Evolutionary conservation across 2,329 filamentous ascomycete species (phyloP), one percentile per base, ranked within the genome.

Genomic region (Venturia asperata): DNA sequence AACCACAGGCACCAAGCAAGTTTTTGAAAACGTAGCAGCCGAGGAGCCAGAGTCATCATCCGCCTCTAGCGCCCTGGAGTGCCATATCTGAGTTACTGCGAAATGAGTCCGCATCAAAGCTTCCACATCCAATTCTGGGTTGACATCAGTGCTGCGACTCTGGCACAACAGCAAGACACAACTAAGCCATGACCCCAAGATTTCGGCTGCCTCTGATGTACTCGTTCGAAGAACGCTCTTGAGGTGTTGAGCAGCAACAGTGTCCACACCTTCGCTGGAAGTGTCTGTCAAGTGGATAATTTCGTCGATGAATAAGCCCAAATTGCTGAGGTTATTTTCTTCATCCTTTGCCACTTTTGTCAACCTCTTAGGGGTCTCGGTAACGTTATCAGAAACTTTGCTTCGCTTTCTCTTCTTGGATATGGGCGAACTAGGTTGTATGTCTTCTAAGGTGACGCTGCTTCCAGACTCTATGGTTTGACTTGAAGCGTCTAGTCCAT

Each of bases 1-100:
- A 15, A 62, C 45, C 17, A 70, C 68, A 15, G 75, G 71, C 3
- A 76, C 67, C 21, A 77, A 70, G 65, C 75, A 77, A 49, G 76
- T 71, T n/a, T 68, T 70, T 15, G 73, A 73, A 66, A 77, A 77
- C n/a, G 45, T 39, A 15, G n/a, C n/a, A 45, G 64, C 42, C 34
- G 64, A 65, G 21, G n/a, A 73, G 70, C 34, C 71, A 24, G 70
- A 69, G 30, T 71, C 69, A 61, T 73, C 73, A 21, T 68, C 67
- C 7, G 68, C 30, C 19, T 75, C 71, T 6, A 71, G 64, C 5
- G 67, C 69, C 1, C 75, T 72, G 45, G 73, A 64, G 11, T 76
- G 71, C 75, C 75, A 77, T 27, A 65, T 62, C 9, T 43, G 45
- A 24, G 45, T 10, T n/a, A 65, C 49, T 17, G 64, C 21, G 11